phyloP scores from a whole-genome alignment of 1,284 basidiomycete species.

The Wolfiporia cocos region DNA sequence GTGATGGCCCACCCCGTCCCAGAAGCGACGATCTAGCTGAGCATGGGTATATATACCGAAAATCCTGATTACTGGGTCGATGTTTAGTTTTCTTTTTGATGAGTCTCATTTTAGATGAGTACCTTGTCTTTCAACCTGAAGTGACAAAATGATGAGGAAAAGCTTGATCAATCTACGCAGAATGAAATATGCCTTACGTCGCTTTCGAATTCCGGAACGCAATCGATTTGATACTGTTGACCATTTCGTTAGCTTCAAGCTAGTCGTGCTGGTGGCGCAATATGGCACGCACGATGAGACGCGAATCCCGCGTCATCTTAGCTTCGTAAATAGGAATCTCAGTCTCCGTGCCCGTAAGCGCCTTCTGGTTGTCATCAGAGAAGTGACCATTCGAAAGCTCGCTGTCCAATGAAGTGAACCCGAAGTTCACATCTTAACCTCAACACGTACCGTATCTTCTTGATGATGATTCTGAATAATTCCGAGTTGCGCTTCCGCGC shows the following conservation, averaged over 20 bases:
- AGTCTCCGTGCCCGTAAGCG: conserved; percentile 38
- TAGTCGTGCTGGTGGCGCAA: not conserved
- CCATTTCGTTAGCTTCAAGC: not conserved
- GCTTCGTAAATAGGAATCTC: conserved; percentile 59
- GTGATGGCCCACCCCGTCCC: conserved; percentile 50
- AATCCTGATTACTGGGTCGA: conserved; percentile 42
- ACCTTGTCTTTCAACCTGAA: conserved; percentile 51
- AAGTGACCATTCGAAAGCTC: conserved; percentile 63
- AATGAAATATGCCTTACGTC: conserved; percentile 31
- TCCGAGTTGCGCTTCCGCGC: conserved; percentile 33
- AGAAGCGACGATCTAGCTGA: conserved; percentile 46
- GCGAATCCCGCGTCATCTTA: conserved; percentile 55
- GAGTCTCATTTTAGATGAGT: not conserved
- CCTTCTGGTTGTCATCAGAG: conserved; percentile 62
- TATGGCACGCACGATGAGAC: conserved; percentile 46
- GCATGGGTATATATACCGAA: conserved; percentile 62
- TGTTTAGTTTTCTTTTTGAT: not conserved
- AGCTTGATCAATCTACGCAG: not conserved
- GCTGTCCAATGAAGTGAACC: conserved; percentile 31
- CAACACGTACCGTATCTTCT: conserved; percentile 48
- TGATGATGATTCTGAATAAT: conserved; percentile 41
- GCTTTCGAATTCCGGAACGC: conserved; percentile 43
- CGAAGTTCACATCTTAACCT: too few species aligned
- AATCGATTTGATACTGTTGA: conserved; percentile 58
- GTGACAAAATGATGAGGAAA: conserved; percentile 12